phyloP scores from a whole-genome alignment of 345 rosid genomes.

The Lepidium sativum region DNA sequence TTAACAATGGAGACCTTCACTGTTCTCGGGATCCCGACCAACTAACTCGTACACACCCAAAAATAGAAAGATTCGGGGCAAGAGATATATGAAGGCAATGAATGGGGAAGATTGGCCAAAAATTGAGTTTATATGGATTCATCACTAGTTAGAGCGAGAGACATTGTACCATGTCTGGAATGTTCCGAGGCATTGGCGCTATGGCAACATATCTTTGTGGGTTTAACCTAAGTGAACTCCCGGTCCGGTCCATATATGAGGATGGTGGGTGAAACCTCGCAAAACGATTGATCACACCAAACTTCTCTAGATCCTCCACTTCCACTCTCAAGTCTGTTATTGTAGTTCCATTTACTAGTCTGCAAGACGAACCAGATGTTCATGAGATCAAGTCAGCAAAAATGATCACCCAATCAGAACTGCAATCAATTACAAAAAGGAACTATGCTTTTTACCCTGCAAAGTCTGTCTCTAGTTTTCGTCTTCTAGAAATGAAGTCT shows the following conservation, averaged over 20 bases:
- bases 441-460: slow-evolving; percentile 38
- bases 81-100: neutral
- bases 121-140: neutral
- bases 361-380: slow-evolving; percentile 27
- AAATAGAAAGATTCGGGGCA: neutral
- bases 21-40: slow-evolving; percentile 4
- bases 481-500: slow-evolving; percentile 40
- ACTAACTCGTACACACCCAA: slow-evolving; percentile 20
- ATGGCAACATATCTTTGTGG: slow-evolving; percentile 80
- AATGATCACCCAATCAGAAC: neutral
- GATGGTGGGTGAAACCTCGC: slow-evolving; percentile 62
- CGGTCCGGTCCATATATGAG: slow-evolving; percentile 30
- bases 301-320: slow-evolving; percentile 66
- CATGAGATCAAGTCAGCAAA: neutral
- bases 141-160: slow-evolving; percentile 60
- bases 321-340: slow-evolving; percentile 61
- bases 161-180: slow-evolving; percentile 82
- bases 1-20: slow-evolving; percentile 11
- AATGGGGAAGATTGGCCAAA: slow-evolving; percentile 15
- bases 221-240: slow-evolving; percentile 33
- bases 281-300: slow-evolving; percentile 72
- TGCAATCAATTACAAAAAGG: neutral
- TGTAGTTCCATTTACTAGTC: slow-evolving; percentile 59
- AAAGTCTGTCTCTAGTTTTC: slow-evolving; percentile 48
- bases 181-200: slow-evolving; percentile 60